Conservation (phyloP, 2,329 filamentous ascomycete genomes). For the Epichloe bromicola region DNA sequence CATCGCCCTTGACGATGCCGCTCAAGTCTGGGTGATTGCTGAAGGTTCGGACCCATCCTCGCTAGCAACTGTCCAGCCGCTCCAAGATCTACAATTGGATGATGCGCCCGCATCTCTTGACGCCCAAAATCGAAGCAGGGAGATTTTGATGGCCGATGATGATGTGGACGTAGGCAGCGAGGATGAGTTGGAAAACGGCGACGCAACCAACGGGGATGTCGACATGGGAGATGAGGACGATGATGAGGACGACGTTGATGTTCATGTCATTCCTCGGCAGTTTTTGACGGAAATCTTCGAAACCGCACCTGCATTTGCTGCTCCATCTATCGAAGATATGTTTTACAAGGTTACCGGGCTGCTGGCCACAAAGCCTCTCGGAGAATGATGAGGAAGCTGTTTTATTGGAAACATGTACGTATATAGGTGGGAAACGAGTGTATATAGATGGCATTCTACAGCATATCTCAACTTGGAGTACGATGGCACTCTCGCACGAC, state of each 20-base stretch:
- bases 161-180: slow-evolving; percentile 28
- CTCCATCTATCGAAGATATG: slow-evolving; percentile 60
- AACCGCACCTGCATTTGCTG: slow-evolving; percentile 51
- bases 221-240: slow-evolving; percentile 30
- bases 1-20: slow-evolving; percentile 60
- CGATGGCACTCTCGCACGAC: no score
- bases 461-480: neutral
- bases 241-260: slow-evolving; percentile 33
- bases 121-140: slow-evolving; percentile 14
- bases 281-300: slow-evolving; percentile 60
- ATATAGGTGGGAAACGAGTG: neutral
- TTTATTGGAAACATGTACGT: neutral
- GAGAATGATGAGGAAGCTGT: neutral
- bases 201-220: slow-evolving; percentile 24
- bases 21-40: slow-evolving; percentile 52
- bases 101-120: slow-evolving; percentile 18
- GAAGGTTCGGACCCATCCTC: slow-evolving; percentile 45
- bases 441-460: neutral
- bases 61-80: slow-evolving; percentile 39
- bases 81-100: slow-evolving; percentile 40
- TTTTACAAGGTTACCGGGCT: slow-evolving; percentile 56
- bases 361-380: slow-evolving; percentile 38
- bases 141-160: slow-evolving; percentile 26
- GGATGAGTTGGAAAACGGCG: slow-evolving; percentile 24
- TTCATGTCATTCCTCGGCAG: slow-evolving; percentile 53